Evolutionary conservation across 2,329 filamentous ascomycete genomes (phyloP).

Genomic region (Neophaeococcomyces mojaviensis): DNA sequence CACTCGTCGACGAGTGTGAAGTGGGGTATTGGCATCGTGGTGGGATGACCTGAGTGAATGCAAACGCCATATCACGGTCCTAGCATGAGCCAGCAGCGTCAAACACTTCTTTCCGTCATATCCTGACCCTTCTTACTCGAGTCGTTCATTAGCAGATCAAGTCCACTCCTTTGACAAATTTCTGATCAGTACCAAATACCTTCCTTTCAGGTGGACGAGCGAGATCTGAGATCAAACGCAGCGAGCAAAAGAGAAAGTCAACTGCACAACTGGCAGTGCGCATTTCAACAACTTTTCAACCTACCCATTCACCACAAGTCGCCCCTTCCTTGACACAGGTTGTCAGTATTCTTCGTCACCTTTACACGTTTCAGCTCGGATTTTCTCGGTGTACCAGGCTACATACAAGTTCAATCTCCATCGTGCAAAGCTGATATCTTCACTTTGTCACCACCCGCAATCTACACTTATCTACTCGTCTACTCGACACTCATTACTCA

Average conservation of each 20-base stretch:
- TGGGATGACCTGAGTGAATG: background rate
- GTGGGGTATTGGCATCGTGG: background rate
- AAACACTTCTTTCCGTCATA: conserved; percentile 1
- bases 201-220: no score
- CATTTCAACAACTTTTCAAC: background rate
- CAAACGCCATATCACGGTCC: background rate
- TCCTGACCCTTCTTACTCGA: background rate
- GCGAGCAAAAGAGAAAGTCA: background rate
- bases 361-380: no score
- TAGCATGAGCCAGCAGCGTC: conserved; percentile 6
- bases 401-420: background rate
- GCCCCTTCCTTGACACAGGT: background rate
- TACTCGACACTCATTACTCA: background rate
- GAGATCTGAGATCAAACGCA: no score
- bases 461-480: background rate
- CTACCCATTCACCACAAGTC: background rate
- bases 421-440: no score
- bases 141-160: conserved; percentile 2
- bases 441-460: background rate
- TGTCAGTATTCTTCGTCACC: background rate
- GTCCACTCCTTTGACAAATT: background rate
- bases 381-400: no score
- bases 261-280: background rate
- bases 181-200: no score
- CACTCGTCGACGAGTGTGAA: background rate